These are phyloP conservation scores for Perkinsus chesapeaki DNA, from an alignment of 169 alveolate genomes.

Conservation along the genomic window DNA sequence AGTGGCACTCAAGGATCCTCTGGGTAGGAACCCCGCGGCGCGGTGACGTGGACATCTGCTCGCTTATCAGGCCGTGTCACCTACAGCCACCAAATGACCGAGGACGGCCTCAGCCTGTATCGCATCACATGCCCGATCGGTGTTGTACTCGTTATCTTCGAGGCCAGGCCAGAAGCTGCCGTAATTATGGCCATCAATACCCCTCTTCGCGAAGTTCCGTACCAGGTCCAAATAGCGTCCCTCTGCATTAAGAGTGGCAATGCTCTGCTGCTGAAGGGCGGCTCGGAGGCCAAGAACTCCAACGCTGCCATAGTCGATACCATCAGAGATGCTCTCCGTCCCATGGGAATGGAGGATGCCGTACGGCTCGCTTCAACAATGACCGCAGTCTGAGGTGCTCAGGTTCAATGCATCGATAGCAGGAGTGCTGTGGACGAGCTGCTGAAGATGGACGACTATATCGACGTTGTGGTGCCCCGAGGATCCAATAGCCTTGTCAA, in stretches of 20 bases:
- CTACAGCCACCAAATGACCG: conserved; percentile 26
- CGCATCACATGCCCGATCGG: conserved; percentile 50
- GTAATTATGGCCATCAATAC: not conserved
- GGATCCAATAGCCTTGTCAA: conserved; percentile 47
- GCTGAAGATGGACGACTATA: conserved; percentile 36
- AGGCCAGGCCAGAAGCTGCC: conserved; percentile 54
- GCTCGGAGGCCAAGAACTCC: conserved; percentile 29
- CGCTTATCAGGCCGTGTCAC: conserved; percentile 1
- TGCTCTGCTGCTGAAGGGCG: conserved; percentile 36
- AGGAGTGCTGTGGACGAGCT: conserved; percentile 42
- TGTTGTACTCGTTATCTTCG: conserved; percentile 45
- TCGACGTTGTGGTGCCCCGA: conserved; percentile 56
- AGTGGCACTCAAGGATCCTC: conserved; percentile 24
- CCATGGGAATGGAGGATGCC: not conserved
- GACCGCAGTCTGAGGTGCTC: not conserved
- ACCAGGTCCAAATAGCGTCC: conserved; percentile 43
- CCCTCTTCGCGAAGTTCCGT: not conserved
- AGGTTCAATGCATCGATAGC: conserved; percentile 38
- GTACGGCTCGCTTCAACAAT: not conserved
- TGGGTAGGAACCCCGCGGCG: no score
- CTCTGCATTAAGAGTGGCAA: conserved; percentile 48
- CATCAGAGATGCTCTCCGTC: not conserved
- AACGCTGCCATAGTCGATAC: conserved; percentile 5
- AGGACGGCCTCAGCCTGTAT: conserved; percentile 38
- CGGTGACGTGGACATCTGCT: no score